Evolutionary conservation across 192 early-diverging fungal genomes (phyloP).

Genomic region (Phycomyces blakesleeanus): DNA sequence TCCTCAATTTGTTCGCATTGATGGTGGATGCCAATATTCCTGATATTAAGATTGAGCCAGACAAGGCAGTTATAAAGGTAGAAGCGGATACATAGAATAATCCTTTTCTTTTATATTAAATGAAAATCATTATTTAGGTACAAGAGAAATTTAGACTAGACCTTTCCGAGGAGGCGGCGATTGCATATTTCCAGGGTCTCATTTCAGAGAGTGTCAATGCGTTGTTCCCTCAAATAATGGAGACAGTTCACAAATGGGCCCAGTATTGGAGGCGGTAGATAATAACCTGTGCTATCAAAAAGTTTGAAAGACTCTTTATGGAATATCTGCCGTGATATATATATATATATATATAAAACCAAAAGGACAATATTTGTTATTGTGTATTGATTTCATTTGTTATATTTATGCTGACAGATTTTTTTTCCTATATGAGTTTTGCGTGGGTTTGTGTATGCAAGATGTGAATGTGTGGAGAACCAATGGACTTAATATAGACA

Average conservation of each 20-base stretch:
- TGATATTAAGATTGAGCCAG: conserved; percentile 97
- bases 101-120: no score
- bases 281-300: no score
- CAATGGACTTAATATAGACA: not conserved
- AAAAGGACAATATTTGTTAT: no score
- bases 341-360: no score
- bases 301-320: no score
- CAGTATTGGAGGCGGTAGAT: conserved; percentile 70
- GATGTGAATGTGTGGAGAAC: no score
- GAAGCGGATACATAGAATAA: no score
- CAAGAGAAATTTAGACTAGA: conserved; percentile 95
- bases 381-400: no score
- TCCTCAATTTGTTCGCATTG: conserved; percentile 94
- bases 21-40: conserved; percentile 98
- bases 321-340: no score
- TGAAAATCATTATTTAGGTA: conserved; percentile 69
- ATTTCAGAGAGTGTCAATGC: conserved; percentile 94
- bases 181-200: conserved; percentile 86
- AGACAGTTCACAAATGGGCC: conserved; percentile 95
- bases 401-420: no score
- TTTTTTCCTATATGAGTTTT: no score
- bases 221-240: conserved; percentile 96
- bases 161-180: conserved; percentile 89
- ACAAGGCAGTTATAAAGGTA: conserved; percentile 93
- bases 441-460: no score